Percentiles rank a stretch among this genome's conserved stretches.
Evolutionary conservation across 2,329 filamentous ascomycete species (phyloP).

Genomic region (Aurifilum marmelostoma): DNA sequence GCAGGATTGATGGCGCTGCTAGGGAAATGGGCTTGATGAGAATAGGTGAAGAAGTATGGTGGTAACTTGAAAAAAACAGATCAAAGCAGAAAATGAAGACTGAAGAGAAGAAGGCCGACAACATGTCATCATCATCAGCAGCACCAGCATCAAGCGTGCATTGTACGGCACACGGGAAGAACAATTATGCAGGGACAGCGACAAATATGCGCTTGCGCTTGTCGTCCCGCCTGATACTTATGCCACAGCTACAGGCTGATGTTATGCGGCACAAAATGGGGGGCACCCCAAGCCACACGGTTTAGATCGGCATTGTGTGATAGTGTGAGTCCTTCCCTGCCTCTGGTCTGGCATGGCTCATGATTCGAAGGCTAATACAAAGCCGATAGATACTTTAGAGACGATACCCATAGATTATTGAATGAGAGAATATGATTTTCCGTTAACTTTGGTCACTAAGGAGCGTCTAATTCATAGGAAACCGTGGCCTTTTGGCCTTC

Average conservation of each 20-base stretch:
- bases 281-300: neutral
- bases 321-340: slow-evolving; percentile 18
- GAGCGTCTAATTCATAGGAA: slow-evolving; percentile 8
- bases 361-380: slow-evolving; percentile 24
- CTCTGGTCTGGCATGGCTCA: neutral
- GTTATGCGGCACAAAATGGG: slow-evolving; percentile 11
- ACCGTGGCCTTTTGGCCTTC: neutral
- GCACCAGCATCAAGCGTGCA: too few species aligned
- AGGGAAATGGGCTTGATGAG: slow-evolving; percentile 51
- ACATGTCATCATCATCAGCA: neutral
- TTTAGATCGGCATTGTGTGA: slow-evolving; percentile 4
- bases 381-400: slow-evolving; percentile 6
- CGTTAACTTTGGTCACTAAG: slow-evolving; percentile 1
- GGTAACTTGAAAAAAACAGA: neutral
- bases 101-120: neutral
- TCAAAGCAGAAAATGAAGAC: neutral
- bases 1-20: slow-evolving; percentile 51
- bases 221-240: neutral
- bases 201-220: neutral
- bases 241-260: slow-evolving; percentile 2
- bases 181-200: neutral
- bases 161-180: neutral
- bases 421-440: slow-evolving; percentile 27
- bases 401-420: slow-evolving; percentile 20
- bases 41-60: too few species aligned